Evolutionary conservation across 257 asterid species (phyloP), one percentile per base, ranked within the genome.

Genomic region (Catharanthus roseus): DNA sequence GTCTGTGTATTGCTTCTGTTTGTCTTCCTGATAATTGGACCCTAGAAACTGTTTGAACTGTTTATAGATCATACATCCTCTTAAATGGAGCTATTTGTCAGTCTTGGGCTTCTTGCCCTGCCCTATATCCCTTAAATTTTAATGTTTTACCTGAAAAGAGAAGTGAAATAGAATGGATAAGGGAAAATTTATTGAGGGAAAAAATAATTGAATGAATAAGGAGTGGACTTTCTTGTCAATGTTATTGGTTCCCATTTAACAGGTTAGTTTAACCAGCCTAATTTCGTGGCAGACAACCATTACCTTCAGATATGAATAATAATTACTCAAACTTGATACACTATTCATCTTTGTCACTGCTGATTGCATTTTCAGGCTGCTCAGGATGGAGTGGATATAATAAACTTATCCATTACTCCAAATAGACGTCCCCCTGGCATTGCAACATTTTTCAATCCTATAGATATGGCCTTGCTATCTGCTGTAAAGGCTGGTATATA

Each of bases 361-460:
- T 60, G n/a, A 28, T 65, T 73, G 42, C 26, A 67, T 76, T 79
- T 76, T 60, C 82, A 93, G 99, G 97, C 99, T 68, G 97, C 99
- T 50, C 91, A 86, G 51, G 99, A 95, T 76, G 95, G 97, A 55
- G 99, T 95, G 75, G 93, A 91, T 83, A 82, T 95, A 77, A 88
- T 95, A 83, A 95, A 95, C 80, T 82, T 95, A 82, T 95, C 99
- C 44, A 87, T 91, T 80, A 95, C 99, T 39, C 99, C 99, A 73
- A 95, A 95, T 75, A 85, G 99, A 77, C 96, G 98, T 10, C 99
- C 99, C 45, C 97, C 97, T 5, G 99, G 99, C 68, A 82, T 91
- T 67, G 99, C 99, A 41, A 87, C 97, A 56, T 95, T 95, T 87
- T 91, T 95, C 80, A 95, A 95, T 74, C 99, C 99, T 44, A 88